Percentiles rank a stretch among this genome's conserved stretches.
These are phyloP conservation scores for Pseudocercospora musae DNA, from an alignment of 2,329 filamentous ascomycete genomes.

Conservation along the genomic window DNA sequence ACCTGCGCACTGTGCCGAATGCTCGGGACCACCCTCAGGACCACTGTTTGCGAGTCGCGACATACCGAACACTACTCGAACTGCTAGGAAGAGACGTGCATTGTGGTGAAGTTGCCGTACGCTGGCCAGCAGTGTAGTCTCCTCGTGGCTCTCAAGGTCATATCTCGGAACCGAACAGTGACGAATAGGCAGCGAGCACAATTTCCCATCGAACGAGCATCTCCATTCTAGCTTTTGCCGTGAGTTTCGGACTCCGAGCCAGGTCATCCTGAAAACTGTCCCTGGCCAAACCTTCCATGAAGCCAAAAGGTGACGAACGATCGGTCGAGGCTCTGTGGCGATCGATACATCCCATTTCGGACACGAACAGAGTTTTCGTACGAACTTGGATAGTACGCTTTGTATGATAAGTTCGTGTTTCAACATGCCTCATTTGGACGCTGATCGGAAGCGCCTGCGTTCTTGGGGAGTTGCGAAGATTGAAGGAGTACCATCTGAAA, in stretches of 20 bases:
- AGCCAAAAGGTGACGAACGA: neutral
- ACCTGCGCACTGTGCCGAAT: too few species aligned
- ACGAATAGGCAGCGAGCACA: neutral
- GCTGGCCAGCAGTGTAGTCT: too few species aligned
- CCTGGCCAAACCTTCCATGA: neutral
- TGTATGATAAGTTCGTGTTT: neutral
- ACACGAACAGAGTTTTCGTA: neutral
- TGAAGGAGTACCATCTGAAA: neutral
- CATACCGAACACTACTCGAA: too few species aligned
- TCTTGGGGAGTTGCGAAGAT: neutral
- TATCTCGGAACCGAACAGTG: neutral
- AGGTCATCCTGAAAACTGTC: neutral
- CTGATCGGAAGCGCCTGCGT: neutral
- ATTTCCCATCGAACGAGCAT: neutral
- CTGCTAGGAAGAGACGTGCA: too few species aligned
- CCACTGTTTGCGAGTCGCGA: too few species aligned
- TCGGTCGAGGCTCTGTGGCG: neutral
- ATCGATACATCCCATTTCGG: neutral
- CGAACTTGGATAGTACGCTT: neutral
- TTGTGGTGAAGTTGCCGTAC: too few species aligned
- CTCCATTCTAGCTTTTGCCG: neutral
- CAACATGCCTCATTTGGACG: neutral
- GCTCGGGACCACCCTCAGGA: too few species aligned
- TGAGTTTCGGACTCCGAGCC: neutral
- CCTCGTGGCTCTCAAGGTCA: neutral